A percentile compares a stretch with the other conserved stretches of the same genome.
phyloP scores from a whole-genome alignment of 1,139 yeast species.

The Groenewaldozyma sp. region DNA sequence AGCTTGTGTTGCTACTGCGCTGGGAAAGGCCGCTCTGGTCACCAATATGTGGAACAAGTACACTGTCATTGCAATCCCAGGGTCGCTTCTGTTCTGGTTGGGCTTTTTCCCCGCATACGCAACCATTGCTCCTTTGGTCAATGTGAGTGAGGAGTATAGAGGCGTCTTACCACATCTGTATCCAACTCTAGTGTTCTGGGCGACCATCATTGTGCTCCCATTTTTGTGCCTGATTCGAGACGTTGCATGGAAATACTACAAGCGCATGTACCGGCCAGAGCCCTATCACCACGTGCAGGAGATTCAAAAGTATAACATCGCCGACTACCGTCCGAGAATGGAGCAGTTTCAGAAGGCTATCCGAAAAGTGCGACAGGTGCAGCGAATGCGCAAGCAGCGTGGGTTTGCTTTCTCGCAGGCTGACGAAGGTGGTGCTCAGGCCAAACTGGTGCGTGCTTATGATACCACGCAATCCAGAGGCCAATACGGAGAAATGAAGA shows the following conservation, averaged over 20 bases:
- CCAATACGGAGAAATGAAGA: conserved; percentile 41
- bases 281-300: conserved; percentile 93
- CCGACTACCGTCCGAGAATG: conserved; percentile 89
- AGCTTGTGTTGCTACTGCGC: conserved; percentile 75
- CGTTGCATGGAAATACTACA: conserved; percentile 88
- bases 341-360: conserved; percentile 97
- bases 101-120: conserved; percentile 83
- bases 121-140: conserved; percentile 69
- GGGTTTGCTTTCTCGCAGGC: conserved; percentile 98
- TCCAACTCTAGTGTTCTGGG: conserved; percentile 79
- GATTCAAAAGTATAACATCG: conserved; percentile 90
- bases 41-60: conserved; percentile 94
- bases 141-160: conserved; percentile 74
- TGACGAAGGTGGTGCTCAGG: conserved; percentile 83
- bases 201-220: conserved; percentile 66
- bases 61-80: conserved; percentile 87
- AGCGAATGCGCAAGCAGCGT: conserved; percentile 94
- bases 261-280: conserved; percentile 84
- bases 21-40: conserved; percentile 90
- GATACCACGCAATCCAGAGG: conserved; percentile 72
- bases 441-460: conserved; percentile 81
- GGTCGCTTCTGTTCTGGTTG: conserved; percentile 80
- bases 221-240: conserved; percentile 75
- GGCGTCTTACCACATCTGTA: conserved; percentile 75
- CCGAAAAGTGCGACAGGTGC: conserved; percentile 94